Evolutionary conservation across 371 early-diverging fungal genomes (phyloP).

Genomic region (Syncephalastrum sp.): DNA sequence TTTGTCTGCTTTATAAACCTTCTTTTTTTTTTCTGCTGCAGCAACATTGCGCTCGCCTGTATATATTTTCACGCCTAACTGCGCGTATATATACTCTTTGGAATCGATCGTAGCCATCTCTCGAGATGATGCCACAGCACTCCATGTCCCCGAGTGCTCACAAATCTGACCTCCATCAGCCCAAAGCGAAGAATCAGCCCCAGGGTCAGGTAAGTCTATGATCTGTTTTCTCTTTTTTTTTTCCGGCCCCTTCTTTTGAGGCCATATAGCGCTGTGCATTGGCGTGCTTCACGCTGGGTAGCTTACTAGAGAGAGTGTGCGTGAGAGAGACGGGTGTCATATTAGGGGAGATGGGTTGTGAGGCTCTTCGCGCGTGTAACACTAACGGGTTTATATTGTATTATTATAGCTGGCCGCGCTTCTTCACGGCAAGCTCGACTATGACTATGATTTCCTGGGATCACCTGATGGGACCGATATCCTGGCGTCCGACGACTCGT

Average conservation of each 20-base stretch:
- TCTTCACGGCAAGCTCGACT: conserved; percentile 42
- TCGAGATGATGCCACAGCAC: conserved; percentile 6
- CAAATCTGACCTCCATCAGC: conserved; percentile 39
- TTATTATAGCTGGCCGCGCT: conserved; percentile 37
- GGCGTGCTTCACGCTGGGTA: background rate
- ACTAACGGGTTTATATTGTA: conserved; percentile 2
- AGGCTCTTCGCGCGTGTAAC: background rate
- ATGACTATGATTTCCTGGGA: conserved; percentile 33
- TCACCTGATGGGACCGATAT: conserved; percentile 13
- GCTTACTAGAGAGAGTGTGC: background rate
- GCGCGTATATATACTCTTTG: background rate
- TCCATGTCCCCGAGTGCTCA: conserved; percentile 29
- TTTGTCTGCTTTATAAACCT: no score
- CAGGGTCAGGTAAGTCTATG: conserved; percentile 36
- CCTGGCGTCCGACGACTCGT: conserved; percentile 28
- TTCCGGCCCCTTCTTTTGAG: conserved; percentile 1
- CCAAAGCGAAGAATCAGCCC: conserved; percentile 37
- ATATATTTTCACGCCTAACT: no score
- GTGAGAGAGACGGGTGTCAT: background rate
- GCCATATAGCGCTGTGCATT: no score
- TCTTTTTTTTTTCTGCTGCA: no score
- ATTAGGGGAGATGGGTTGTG: background rate
- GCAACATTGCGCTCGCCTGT: no score
- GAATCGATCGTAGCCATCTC: conserved; percentile 3
- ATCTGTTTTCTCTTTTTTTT: conserved; percentile 2